A percentile compares a stretch with the other conserved stretches of the same genome.
Evolutionary conservation across 2,329 filamentous ascomycete species (phyloP).

Genomic region (Pseudopyrenochaeta lycopersici): DNA sequence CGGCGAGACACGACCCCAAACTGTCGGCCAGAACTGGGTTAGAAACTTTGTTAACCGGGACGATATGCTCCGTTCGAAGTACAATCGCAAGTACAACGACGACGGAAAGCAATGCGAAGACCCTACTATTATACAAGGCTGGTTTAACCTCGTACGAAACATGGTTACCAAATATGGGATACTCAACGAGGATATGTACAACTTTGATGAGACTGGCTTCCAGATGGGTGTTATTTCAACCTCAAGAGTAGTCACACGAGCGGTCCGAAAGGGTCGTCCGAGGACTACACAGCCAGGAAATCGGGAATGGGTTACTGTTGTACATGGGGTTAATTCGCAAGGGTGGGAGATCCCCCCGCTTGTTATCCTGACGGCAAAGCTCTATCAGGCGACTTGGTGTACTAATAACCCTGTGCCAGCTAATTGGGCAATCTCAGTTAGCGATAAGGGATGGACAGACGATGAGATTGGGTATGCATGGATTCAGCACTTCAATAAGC

Average conservation of each 20-base stretch:
- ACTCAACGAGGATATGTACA: constrained; percentile 17
- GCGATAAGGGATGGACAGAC: constrained; percentile 7
- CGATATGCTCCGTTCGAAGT: constrained; percentile 3
- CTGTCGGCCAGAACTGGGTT: constrained; percentile 30
- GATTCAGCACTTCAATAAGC: constrained; percentile 2
- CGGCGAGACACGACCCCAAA: neutral
- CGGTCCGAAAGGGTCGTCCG: constrained; percentile 1
- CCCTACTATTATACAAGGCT: constrained; percentile 11
- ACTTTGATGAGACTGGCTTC: constrained; percentile 26
- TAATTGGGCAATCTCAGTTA: constrained; percentile 10
- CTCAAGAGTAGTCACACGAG: constrained; percentile 7
- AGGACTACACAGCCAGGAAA: neutral
- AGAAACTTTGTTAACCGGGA: constrained; percentile 36
- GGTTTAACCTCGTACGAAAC: constrained; percentile 12
- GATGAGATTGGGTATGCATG: constrained; percentile 7
- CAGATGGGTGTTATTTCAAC: constrained; percentile 18
- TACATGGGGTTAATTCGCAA: constrained; percentile 4
- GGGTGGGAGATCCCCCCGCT: constrained; percentile 8
- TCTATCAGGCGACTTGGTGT: neutral
- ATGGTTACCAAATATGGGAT: constrained; percentile 11
- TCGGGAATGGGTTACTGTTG: neutral
- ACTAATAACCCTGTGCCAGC: constrained; percentile 1
- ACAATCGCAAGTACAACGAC: constrained; percentile 18
- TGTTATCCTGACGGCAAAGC: constrained; percentile 7
- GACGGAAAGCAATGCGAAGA: constrained; percentile 19